These are phyloP conservation scores for Ambrosiella xylebori DNA, from an alignment of 2,329 filamentous ascomycete genomes.

Conservation along the genomic window DNA sequence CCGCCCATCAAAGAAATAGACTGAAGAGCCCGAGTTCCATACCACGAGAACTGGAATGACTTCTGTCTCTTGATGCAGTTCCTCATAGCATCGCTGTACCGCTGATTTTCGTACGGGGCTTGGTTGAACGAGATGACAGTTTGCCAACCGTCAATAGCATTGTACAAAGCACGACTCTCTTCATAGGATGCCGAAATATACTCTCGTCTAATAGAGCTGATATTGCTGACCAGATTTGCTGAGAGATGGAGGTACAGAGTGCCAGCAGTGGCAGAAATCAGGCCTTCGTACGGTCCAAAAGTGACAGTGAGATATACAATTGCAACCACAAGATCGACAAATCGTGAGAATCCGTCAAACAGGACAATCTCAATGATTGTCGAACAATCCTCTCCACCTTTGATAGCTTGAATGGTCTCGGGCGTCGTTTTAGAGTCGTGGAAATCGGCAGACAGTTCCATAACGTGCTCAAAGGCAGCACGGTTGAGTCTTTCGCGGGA, in stretches of 20 bases:
- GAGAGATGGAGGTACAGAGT: constrained; percentile 39
- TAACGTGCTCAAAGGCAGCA: constrained; percentile 41
- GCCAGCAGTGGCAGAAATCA: constrained; percentile 42
- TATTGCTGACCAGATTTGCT: constrained; percentile 31
- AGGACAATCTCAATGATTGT: constrained; percentile 40
- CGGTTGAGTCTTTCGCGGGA: constrained; percentile 35
- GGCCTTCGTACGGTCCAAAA: constrained; percentile 43
- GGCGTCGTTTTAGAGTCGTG: constrained; percentile 43
- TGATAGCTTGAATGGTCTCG: constrained; percentile 40
- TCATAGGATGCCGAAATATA: constrained; percentile 36
- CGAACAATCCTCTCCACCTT: constrained; percentile 34
- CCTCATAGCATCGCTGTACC: constrained; percentile 33
- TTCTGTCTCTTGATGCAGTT: constrained; percentile 6
- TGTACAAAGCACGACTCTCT: constrained; percentile 37
- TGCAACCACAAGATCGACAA: constrained; percentile 42
- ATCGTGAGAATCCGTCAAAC: constrained; percentile 40
- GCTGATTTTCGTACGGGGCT: constrained; percentile 36
- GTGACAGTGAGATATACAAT: constrained; percentile 41
- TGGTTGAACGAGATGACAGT: constrained; percentile 44
- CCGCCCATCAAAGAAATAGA: constrained; percentile 51
- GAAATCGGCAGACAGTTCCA: constrained; percentile 43
- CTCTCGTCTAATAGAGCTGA: constrained; percentile 31
- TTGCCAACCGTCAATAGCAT: constrained; percentile 40
- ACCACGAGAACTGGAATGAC: constrained; percentile 13
- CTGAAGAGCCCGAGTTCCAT: constrained; percentile 28